Base-by-base conservation (phyloP, 345 rosid genomes). In the Litchi chinensis region DNA sequence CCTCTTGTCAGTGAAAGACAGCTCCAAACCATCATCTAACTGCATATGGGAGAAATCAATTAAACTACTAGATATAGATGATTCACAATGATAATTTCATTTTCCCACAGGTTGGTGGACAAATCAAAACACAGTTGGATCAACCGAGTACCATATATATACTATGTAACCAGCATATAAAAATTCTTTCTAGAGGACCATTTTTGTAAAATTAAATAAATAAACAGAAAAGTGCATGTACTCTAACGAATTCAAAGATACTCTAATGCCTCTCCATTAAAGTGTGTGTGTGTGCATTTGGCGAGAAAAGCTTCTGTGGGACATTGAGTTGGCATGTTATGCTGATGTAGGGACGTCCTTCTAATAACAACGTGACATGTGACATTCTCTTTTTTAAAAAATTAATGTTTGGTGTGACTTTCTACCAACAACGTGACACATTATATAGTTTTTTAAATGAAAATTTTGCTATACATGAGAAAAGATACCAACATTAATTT, bases 1-100 rank as follows among this genome's bases (percentile, higher is more conserved):
- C 88, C 99, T 90, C 87, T 94, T 96, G 86, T 93, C 99, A 64
- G 98, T 96, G 89, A 96, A 96, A 71, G 97, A 94, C 78, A 96
- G 77, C 90, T 96, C 98, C 85, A 96, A 76, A 50, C 97, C 99
- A 88, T 94, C 93, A 87, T 92, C 99, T 80, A 96, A 91, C 99
- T 96, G 91, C 82, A 88, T 24, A 88, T 74, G 3, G 71, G 59
- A 76, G 60, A 11, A 74, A 32, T 59, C 5, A 28, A 40, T 57
- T 50, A 19, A 65, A 46, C 66, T 57, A 73, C 8, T 10, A 2
- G 24, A 8, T 5, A 69, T 57, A 57, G 11, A 37, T 3, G 21
- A 59, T n/a, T 73, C 54, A 59, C 13, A 41, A 39, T 5, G 12
- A 40, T 21, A 40, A 26, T 44, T 15, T 11, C 62, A 64, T 64